Evolutionary conservation across 1,139 yeast species (phyloP).

Genomic region (Blastobotrys petasosporus): DNA sequence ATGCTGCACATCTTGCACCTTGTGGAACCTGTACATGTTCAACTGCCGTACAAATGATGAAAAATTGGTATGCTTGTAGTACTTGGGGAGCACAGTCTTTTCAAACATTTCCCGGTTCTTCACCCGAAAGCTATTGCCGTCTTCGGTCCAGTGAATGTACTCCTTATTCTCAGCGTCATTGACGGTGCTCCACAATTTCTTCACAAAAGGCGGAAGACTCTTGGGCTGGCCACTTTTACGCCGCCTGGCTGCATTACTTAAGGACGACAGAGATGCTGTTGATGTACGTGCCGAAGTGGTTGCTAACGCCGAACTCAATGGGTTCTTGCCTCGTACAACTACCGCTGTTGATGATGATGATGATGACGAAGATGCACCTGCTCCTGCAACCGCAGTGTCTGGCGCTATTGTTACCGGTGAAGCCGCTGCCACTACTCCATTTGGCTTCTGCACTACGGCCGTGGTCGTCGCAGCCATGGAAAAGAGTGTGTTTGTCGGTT

Average conservation of each 20-base stretch:
- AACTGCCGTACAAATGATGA: conserved; percentile 90
- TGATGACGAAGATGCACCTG: conserved; percentile 8
- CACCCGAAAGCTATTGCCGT: conserved; percentile 82
- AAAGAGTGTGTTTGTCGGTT: background rate
- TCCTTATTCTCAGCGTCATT: conserved; percentile 66
- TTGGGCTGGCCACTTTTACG: conserved; percentile 32
- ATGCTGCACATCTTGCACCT: conserved; percentile 67
- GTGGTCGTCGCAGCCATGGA: background rate
- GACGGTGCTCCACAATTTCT: conserved; percentile 93
- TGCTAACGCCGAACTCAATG: no score
- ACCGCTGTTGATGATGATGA: conserved; percentile 4
- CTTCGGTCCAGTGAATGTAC: conserved; percentile 76
- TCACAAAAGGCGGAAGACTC: conserved; percentile 77
- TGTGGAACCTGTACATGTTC: conserved; percentile 97
- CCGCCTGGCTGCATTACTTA: conserved; percentile 17
- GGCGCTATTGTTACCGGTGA: conserved; percentile 4
- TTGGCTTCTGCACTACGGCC: no score
- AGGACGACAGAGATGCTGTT: no score
- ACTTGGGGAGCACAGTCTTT: conserved; percentile 74
- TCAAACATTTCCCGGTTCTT: conserved; percentile 81
- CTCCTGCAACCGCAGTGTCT: no score
- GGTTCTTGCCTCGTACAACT: conserved; percentile 6
- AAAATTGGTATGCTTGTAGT: conserved; percentile 87
- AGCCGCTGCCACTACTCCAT: background rate
- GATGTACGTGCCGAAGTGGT: no score